These are phyloP conservation scores for Forsythia viridissima DNA, from an alignment of 257 asterid genomes.

Conservation along the genomic window DNA sequence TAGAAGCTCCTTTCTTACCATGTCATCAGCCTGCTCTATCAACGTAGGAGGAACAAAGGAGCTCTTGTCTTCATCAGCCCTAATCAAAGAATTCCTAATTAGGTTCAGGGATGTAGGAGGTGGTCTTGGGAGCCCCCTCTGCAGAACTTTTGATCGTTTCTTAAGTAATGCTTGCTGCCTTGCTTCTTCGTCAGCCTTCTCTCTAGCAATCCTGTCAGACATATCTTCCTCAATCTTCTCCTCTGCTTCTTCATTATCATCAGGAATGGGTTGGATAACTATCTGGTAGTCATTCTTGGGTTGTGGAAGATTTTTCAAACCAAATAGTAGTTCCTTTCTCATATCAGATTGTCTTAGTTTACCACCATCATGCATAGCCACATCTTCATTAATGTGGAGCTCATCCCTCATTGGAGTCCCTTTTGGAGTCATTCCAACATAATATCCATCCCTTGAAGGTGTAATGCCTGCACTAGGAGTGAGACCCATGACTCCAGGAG, in stretches of 20 bases:
- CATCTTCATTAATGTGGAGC: slow-evolving; percentile 78
- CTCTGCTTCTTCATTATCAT: slow-evolving; percentile 91
- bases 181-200: slow-evolving; percentile 95
- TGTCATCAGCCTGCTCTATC: slow-evolving; percentile 95
- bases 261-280: slow-evolving; percentile 64
- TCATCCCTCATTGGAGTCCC: slow-evolving; percentile 96
- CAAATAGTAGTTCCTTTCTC: slow-evolving; percentile 61
- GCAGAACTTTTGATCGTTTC: slow-evolving; percentile 91
- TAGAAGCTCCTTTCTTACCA: slow-evolving; percentile 78
- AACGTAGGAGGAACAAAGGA: slow-evolving; percentile 92
- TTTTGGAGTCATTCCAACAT: slow-evolving; percentile 69
- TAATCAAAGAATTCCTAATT: slow-evolving; percentile 61
- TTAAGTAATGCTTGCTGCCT: slow-evolving; percentile 75
- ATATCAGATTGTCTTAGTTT: slow-evolving; percentile 59
- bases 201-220: slow-evolving; percentile 94
- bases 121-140: slow-evolving; percentile 96
- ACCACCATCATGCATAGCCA: slow-evolving; percentile 56
- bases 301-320: slow-evolving; percentile 77
- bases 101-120: slow-evolving; percentile 79
- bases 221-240: slow-evolving; percentile 97
- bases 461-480: slow-evolving; percentile 91
- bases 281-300: slow-evolving; percentile 95
- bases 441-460: slow-evolving; percentile 69
- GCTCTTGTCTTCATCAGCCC: slow-evolving; percentile 88
- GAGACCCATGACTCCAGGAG: slow-evolving; percentile 60